These are phyloP conservation scores for Dysphania ambrosioides DNA, from an alignment of 148 eudicot genomes.

Conservation along the genomic window DNA sequence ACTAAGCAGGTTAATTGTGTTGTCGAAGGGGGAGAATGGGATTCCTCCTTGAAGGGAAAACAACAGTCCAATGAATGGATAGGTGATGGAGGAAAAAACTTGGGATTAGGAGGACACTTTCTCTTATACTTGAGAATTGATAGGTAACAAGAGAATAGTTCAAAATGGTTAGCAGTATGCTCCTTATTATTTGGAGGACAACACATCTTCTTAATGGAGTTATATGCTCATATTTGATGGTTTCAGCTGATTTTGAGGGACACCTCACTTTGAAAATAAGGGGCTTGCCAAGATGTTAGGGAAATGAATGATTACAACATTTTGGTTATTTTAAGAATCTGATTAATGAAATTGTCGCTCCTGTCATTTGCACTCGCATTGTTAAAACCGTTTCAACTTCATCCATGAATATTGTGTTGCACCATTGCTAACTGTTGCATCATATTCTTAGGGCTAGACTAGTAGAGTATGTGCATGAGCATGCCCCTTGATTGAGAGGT, in stretches of 20 bases:
- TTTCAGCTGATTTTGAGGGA: slow-evolving; percentile 20
- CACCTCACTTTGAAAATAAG: neutral
- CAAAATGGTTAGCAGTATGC: neutral
- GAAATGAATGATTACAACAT: neutral
- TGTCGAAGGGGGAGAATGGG: slow-evolving; percentile 9
- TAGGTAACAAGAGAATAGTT: neutral
- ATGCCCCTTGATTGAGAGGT: too few species aligned
- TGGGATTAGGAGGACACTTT: neutral
- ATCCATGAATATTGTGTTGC: too few species aligned
- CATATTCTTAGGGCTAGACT: too few species aligned
- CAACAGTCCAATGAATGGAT: slow-evolving; percentile 16
- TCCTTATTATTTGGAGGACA: slow-evolving; percentile 19
- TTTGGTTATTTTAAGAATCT: neutral
- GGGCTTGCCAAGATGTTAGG: too few species aligned
- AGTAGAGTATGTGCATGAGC: too few species aligned
- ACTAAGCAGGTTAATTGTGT: neutral
- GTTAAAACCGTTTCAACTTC: too few species aligned
- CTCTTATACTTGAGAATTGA: slow-evolving; percentile 7
- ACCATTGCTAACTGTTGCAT: too few species aligned
- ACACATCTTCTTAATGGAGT: neutral
- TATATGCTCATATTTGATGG: neutral
- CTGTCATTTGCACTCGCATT: neutral
- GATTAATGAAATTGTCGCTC: too few species aligned
- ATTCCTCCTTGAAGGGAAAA: neutral
- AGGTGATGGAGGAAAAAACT: slow-evolving; percentile 22